phyloP scores from a whole-genome alignment of 1,284 basidiomycete genomes.

The Spongiforma sp. region DNA sequence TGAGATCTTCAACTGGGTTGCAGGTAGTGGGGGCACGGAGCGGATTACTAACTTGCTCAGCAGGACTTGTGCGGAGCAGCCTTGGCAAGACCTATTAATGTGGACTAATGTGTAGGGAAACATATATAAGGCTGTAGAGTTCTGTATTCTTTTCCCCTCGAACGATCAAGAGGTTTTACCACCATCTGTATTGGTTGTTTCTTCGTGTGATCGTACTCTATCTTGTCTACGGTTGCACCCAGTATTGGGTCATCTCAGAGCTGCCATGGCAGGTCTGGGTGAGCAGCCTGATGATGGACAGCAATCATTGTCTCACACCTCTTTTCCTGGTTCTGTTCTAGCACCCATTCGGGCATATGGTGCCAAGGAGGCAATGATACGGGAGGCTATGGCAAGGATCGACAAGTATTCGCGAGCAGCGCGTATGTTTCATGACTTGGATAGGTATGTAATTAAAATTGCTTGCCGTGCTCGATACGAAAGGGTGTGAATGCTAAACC shows the following conservation, averaged over 20 bases:
- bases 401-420: slow-evolving; percentile 37
- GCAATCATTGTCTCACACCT: background rate
- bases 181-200: too few species aligned
- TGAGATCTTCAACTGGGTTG: too few species aligned
- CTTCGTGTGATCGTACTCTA: too few species aligned
- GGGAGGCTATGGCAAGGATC: slow-evolving; percentile 1
- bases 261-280: slow-evolving; percentile 56
- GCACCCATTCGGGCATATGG: slow-evolving; percentile 5
- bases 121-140: too few species aligned
- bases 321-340: background rate
- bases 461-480: background rate
- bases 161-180: too few species aligned
- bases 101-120: too few species aligned
- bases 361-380: background rate
- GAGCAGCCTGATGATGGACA: slow-evolving; percentile 45
- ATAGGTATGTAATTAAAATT: slow-evolving; percentile 36
- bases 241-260: slow-evolving; percentile 48
- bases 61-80: too few species aligned
- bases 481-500: background rate
- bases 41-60: too few species aligned
- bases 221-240: too few species aligned
- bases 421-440: slow-evolving; percentile 59
- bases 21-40: too few species aligned
- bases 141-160: too few species aligned
- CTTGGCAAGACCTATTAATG: too few species aligned